A percentile compares a stretch with the other conserved stretches of the same genome.
Evolutionary conservation across 169 alveolate genomes (phyloP).

Genomic region (Ichthyophthirius multifiliis): DNA sequence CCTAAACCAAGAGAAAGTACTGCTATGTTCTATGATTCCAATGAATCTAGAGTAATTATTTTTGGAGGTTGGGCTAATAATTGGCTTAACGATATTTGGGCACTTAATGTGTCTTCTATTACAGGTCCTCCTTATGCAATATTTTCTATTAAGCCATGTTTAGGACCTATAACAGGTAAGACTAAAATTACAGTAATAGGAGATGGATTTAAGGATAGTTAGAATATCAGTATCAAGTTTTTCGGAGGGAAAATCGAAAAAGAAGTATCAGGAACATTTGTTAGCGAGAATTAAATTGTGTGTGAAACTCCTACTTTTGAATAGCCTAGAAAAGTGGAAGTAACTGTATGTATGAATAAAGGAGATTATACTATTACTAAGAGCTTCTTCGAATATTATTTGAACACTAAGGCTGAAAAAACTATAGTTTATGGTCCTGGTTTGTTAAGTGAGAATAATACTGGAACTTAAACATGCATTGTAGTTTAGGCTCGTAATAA

Average conservation of each 20-base stretch:
- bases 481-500: slow-evolving; percentile 90
- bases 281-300: slow-evolving; percentile 83
- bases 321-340: slow-evolving; percentile 89
- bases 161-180: slow-evolving; percentile 93
- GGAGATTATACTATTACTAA: slow-evolving; percentile 89
- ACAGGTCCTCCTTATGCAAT: slow-evolving; percentile 96
- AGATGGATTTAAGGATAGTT: slow-evolving; percentile 80
- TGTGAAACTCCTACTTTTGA: slow-evolving; percentile 89
- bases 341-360: slow-evolving; percentile 86
- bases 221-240: slow-evolving; percentile 86
- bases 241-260: slow-evolving; percentile 79
- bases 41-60: slow-evolving; percentile 81
- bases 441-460: slow-evolving; percentile 83
- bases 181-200: slow-evolving; percentile 83
- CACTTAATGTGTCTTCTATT: slow-evolving; percentile 88
- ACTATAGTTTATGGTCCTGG: slow-evolving; percentile 95
- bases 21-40: slow-evolving; percentile 88
- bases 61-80: slow-evolving; percentile 95
- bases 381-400: slow-evolving; percentile 82
- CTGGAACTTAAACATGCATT: slow-evolving; percentile 81
- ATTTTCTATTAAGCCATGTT: slow-evolving; percentile 81
- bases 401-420: slow-evolving; percentile 90
- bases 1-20: slow-evolving; percentile 91
- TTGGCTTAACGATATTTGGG: slow-evolving; percentile 91
- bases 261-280: slow-evolving; percentile 82